Evolutionary conservation across 1,284 basidiomycete genomes (phyloP).

Genomic region (Ustanciosporium gigantosporum): DNA sequence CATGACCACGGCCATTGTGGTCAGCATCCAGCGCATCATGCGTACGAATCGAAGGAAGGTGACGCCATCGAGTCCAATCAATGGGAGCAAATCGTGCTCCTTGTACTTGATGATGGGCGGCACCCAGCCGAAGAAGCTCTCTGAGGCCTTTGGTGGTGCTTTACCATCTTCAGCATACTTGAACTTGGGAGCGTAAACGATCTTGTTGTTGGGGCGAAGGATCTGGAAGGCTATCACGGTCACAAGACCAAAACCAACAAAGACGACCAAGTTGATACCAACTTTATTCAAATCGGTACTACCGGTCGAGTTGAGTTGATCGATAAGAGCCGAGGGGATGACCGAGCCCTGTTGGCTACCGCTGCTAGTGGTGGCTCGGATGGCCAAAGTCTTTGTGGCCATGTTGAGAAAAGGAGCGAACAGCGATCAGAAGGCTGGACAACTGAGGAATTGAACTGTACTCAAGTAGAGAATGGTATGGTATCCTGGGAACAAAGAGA

Average conservation of each 20-base stretch:
- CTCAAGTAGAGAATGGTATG: too few species aligned
- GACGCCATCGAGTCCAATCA: slow-evolving; percentile 87
- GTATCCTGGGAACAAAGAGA: too few species aligned
- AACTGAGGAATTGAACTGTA: too few species aligned
- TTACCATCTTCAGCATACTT: slow-evolving; percentile 85
- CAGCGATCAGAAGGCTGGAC: too few species aligned
- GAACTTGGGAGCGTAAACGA: slow-evolving; percentile 78
- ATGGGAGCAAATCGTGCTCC: slow-evolving; percentile 84
- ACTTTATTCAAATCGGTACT: slow-evolving; percentile 32
- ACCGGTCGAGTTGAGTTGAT: slow-evolving; percentile 37
- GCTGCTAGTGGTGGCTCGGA: slow-evolving; percentile 5
- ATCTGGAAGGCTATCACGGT: slow-evolving; percentile 53
- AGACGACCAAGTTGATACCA: slow-evolving; percentile 39
- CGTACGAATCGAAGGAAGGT: slow-evolving; percentile 88
- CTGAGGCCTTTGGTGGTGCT: slow-evolving; percentile 70
- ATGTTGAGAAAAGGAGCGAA: neutral
- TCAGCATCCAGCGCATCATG: slow-evolving; percentile 69
- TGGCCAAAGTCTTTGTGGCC: slow-evolving; percentile 1
- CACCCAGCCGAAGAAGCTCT: slow-evolving; percentile 73
- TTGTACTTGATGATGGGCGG: slow-evolving; percentile 80
- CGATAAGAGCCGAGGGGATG: slow-evolving; percentile 18
- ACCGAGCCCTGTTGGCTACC: too few species aligned
- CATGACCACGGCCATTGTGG: slow-evolving; percentile 63
- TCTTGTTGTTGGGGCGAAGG: slow-evolving; percentile 63
- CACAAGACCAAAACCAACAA: slow-evolving; percentile 31